Evolutionary conservation across 441 rosid genomes (phyloP).

Genomic region (Brassica hybrid): DNA sequence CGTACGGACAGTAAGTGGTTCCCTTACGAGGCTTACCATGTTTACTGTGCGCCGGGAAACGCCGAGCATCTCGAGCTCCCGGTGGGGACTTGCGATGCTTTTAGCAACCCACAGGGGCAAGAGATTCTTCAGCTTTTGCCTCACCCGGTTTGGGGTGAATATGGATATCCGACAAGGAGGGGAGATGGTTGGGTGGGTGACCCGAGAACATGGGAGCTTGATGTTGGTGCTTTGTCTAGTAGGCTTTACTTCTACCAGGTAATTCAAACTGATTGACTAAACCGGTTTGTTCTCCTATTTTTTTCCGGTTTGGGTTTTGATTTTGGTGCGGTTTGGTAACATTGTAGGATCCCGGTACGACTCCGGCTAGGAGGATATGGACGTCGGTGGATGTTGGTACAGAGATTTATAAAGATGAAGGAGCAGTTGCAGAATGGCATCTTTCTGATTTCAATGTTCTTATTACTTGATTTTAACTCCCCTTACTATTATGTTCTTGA

Average conservation of each 20-base stretch:
- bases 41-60: constrained; percentile 68
- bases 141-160: constrained; percentile 68
- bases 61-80: constrained; percentile 50
- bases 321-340: constrained; percentile 12
- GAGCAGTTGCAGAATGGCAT: constrained; percentile 57
- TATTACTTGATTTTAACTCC: constrained; percentile 36
- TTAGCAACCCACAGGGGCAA: constrained; percentile 71
- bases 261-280: neutral
- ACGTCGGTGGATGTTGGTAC: constrained; percentile 66
- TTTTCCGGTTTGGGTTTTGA: neutral
- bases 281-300: neutral
- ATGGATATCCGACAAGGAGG: constrained; percentile 61
- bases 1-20: constrained; percentile 53
- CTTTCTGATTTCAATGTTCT: constrained; percentile 62
- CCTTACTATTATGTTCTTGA: neutral
- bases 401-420: constrained; percentile 57
- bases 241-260: constrained; percentile 79
- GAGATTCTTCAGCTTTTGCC: constrained; percentile 70
- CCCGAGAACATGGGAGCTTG: constrained; percentile 70
- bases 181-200: constrained; percentile 76
- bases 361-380: constrained; percentile 67
- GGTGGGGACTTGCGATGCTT: constrained; percentile 61
- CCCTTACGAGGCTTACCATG: constrained; percentile 71
- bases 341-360: constrained; percentile 60
- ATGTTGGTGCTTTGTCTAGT: constrained; percentile 61